Conservation (phyloP, 257 asterid genomes). For the Solanum chmielewskii region DNA sequence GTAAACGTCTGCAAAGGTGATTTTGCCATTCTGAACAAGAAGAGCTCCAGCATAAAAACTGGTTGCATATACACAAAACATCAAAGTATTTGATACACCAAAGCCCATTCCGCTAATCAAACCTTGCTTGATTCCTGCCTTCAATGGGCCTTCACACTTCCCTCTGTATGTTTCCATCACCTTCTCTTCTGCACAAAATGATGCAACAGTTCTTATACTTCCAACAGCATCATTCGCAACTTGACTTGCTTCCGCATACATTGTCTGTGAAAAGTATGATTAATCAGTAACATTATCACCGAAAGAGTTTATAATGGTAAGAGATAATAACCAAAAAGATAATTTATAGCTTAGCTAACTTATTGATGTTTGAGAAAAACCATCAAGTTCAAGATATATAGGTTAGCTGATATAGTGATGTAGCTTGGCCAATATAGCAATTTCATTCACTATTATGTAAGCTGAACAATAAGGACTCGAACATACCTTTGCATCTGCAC, state of each 20-base stretch:
- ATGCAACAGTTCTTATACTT: background rate
- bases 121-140: background rate
- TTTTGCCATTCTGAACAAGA: slow-evolving; percentile 59
- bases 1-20: slow-evolving; percentile 56
- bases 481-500: slow-evolving; percentile 68
- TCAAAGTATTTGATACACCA: slow-evolving; percentile 46
- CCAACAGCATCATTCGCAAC: background rate
- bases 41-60: slow-evolving; percentile 89
- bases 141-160: background rate
- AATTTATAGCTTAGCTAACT: background rate
- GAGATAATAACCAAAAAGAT: background rate
- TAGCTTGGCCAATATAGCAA: background rate
- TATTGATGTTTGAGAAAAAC: background rate
- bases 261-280: background rate
- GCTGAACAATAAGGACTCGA: background rate
- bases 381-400: background rate
- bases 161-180: background rate
- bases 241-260: background rate
- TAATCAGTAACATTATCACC: background rate
- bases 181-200: slow-evolving; percentile 1
- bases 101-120: slow-evolving; percentile 34
- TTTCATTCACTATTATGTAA: background rate
- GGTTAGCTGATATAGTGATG: background rate
- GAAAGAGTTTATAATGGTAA: background rate
- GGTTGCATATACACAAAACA: slow-evolving; percentile 63